Evolutionary conservation across 148 eudicot species (phyloP).

Genomic region (Dysphania ambrosioides): DNA sequence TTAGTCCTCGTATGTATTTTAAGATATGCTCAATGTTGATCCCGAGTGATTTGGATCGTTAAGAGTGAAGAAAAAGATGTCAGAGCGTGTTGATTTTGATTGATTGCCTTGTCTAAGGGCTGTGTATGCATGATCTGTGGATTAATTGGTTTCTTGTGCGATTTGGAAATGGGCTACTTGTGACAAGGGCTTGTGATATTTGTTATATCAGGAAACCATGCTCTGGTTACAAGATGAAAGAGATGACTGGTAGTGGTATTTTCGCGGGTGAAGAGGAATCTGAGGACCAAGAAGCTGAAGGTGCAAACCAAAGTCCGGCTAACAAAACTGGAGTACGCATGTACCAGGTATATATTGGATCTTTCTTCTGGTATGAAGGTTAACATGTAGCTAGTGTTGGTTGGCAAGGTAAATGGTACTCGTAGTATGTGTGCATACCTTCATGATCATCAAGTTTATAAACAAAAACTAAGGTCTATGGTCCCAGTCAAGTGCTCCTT

Average conservation of each 20-base stretch:
- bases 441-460: not conserved
- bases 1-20: not conserved
- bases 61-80: not conserved
- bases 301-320: conserved; percentile 36
- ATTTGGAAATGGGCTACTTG: not conserved
- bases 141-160: not conserved
- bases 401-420: no score
- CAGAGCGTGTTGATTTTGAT: not conserved
- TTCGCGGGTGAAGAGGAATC: conserved; percentile 52
- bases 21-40: not conserved
- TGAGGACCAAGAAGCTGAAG: conserved; percentile 45
- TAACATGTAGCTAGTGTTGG: not conserved
- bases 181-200: conserved; percentile 2
- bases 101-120: not conserved
- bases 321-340: conserved; percentile 69
- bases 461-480: not conserved
- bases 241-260: conserved; percentile 87
- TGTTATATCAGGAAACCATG: conserved; percentile 71
- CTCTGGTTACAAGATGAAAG: conserved; percentile 74
- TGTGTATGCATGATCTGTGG: not conserved
- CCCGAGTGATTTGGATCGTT: not conserved
- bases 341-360: conserved; percentile 57
- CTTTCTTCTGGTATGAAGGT: not conserved
- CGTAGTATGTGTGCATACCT: not conserved
- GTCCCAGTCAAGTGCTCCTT: not conserved